These are phyloP conservation scores for Eragrostis tef DNA, from an alignment of 202 grass and related monocot species.

Conservation along the genomic window DNA sequence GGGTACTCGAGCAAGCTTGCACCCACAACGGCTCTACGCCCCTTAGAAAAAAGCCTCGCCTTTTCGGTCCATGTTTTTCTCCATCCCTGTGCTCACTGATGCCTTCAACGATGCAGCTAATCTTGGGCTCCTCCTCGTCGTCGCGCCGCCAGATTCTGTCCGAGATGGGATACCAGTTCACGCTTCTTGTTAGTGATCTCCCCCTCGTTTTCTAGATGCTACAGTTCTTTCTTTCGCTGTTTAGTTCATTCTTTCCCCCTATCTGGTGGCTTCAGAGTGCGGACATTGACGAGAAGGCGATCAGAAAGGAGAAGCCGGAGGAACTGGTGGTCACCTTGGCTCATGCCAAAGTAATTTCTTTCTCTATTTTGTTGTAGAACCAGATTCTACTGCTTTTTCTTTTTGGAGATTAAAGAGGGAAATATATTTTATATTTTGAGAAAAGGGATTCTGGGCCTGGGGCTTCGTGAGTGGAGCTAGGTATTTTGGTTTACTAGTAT, in stretches of 20 bases:
- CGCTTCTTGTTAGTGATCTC: constrained; percentile 62
- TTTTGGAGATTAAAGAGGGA: neutral
- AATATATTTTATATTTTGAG: neutral
- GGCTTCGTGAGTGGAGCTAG: neutral
- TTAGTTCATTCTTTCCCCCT: neutral
- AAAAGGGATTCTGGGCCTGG: neutral
- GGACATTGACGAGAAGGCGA: constrained; percentile 87
- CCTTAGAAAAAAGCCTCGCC: neutral
- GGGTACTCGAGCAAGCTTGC: constrained; percentile 31
- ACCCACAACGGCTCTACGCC: too few relatives aligned
- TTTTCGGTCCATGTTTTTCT: neutral
- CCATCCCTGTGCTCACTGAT: constrained; percentile 7
- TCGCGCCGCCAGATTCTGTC: constrained; percentile 90
- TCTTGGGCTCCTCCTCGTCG: constrained; percentile 82
- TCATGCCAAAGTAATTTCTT: constrained; percentile 70
- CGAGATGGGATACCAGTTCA: constrained; percentile 94
- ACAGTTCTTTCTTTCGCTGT: neutral
- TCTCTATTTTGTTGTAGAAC: neutral
- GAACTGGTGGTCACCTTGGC: constrained; percentile 83
- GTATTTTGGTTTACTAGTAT: neutral
- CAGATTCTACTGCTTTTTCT: neutral
- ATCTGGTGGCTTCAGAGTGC: constrained; percentile 59
- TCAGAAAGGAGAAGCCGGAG: constrained; percentile 80
- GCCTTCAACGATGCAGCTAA: constrained; percentile 56
- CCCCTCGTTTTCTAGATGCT: neutral